Percentiles rank a stretch among this genome's conserved stretches.
Conservation (phyloP, 2,329 filamentous ascomycete genomes). For the Aspergillus eucalypticola region DNA sequence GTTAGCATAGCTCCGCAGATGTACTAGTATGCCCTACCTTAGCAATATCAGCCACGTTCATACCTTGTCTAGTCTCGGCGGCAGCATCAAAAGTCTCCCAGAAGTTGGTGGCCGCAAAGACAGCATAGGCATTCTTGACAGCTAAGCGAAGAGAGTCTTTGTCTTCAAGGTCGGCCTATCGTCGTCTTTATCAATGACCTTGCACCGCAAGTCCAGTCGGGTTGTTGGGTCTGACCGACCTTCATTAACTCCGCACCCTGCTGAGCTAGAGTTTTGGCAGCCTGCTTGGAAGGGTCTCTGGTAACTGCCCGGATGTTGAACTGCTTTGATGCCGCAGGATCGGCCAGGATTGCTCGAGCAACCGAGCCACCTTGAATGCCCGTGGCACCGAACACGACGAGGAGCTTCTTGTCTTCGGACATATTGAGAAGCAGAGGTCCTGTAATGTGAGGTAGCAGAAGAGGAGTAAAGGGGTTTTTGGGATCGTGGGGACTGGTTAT, state of each 20-base stretch:
- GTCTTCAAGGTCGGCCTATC: constrained; percentile 52
- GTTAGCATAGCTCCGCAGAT: background rate
- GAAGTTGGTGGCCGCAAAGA: constrained; percentile 32
- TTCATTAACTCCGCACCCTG: constrained; percentile 52
- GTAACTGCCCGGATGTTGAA: constrained; percentile 57
- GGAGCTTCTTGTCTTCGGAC: constrained; percentile 35
- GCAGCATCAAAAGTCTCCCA: background rate
- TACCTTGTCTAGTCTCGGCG: constrained; percentile 22
- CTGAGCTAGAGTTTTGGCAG: constrained; percentile 45
- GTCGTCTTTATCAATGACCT: background rate
- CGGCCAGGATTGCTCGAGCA: constrained; percentile 43
- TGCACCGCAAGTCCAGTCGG: background rate
- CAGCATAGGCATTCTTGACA: constrained; percentile 48
- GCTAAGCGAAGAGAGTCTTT: constrained; percentile 47
- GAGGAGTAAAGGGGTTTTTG: no score
- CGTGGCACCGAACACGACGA: constrained; percentile 59
- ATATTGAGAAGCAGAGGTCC: background rate
- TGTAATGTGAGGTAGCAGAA: no score
- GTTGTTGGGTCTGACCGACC: background rate
- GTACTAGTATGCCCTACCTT: constrained; percentile 24
- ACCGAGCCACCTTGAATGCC: constrained; percentile 60
- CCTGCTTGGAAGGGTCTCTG: constrained; percentile 48
- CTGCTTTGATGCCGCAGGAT: constrained; percentile 43
- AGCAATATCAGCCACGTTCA: constrained; percentile 25
- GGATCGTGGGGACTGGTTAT: no score